Conservation (phyloP, 495 filamentous ascomycete genomes). For the Mycothermus thermophilus region DNA sequence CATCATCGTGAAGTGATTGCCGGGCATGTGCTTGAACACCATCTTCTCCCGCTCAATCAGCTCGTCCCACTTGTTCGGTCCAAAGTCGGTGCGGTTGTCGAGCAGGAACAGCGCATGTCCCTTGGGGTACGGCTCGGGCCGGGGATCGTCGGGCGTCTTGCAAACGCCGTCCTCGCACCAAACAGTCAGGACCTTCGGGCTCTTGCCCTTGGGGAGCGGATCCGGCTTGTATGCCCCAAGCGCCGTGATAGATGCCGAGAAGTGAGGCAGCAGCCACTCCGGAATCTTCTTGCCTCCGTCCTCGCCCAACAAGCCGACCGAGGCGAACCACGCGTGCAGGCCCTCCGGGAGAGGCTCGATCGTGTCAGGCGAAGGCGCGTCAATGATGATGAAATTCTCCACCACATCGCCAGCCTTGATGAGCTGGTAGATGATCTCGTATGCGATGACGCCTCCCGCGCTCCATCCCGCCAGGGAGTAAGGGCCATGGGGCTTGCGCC, state of each 20-base stretch:
- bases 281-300: slow-evolving; percentile 45
- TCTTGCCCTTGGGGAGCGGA: slow-evolving; percentile 37
- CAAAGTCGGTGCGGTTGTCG: slow-evolving; percentile 64
- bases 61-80: slow-evolving; percentile 68
- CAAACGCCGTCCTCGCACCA: slow-evolving; percentile 78
- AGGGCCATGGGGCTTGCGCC: slow-evolving; percentile 49
- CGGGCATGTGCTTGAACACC: slow-evolving; percentile 44
- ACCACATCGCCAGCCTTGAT: slow-evolving; percentile 54
- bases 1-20: slow-evolving; percentile 66
- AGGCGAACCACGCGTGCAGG: slow-evolving; percentile 66
- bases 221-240: slow-evolving; percentile 56
- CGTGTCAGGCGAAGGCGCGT: slow-evolving; percentile 65
- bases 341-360: slow-evolving; percentile 65
- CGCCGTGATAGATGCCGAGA: slow-evolving; percentile 59
- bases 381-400: slow-evolving; percentile 64
- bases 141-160: slow-evolving; percentile 51
- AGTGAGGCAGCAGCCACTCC: slow-evolving; percentile 74
- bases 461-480: slow-evolving; percentile 69
- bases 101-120: slow-evolving; percentile 68
- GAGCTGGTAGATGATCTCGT: slow-evolving; percentile 64
- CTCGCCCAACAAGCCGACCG: slow-evolving; percentile 68
- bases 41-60: slow-evolving; percentile 54
- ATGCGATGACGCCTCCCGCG: slow-evolving; percentile 79
- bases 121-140: slow-evolving; percentile 53
- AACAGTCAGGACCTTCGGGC: slow-evolving; percentile 53